These are phyloP conservation scores for Microbotryum saponariae DNA, from an alignment of 1,284 basidiomycete genomes.

Conservation along the genomic window DNA sequence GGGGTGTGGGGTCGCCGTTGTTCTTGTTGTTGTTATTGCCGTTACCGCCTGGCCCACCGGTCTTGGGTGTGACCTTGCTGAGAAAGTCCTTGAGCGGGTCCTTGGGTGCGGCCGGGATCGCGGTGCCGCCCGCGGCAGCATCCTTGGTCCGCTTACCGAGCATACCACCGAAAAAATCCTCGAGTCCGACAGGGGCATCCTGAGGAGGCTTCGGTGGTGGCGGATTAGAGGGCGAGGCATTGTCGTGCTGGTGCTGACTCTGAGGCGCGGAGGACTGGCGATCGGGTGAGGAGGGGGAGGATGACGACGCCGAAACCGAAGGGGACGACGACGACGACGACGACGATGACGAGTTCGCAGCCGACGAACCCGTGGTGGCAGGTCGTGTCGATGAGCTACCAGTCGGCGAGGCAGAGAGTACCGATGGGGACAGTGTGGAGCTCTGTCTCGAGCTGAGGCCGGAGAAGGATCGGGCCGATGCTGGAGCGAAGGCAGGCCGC, in stretches of 20 bases:
- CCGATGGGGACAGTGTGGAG: no score
- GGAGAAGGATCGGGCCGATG: no score
- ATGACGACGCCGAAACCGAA: neutral
- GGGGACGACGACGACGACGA: neutral
- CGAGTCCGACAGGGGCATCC: conserved; percentile 17
- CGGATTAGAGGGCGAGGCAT: neutral
- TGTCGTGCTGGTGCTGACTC: neutral
- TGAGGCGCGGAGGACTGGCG: conserved; percentile 7
- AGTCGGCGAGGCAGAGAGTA: no score
- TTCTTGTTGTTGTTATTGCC: conserved; percentile 2
- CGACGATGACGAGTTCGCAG: neutral
- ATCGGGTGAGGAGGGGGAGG: conserved; percentile 6
- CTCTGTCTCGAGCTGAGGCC: no score
- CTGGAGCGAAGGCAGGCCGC: no score
- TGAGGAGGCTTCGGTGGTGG: conserved; percentile 7
- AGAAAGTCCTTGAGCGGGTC: conserved; percentile 23
- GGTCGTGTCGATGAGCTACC: no score
- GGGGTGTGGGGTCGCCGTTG: conserved; percentile 7
- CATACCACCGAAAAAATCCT: conserved; percentile 33
- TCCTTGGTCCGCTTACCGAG: conserved; percentile 18
- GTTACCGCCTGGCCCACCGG: conserved; percentile 5
- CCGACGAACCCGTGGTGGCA: neutral
- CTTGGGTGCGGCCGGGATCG: conserved; percentile 15
- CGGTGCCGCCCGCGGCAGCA: conserved; percentile 9
- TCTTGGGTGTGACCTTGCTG: conserved; percentile 11